phyloP scores from a whole-genome alignment of 257 asterid genomes.

The Solanum ahanhuiri region DNA sequence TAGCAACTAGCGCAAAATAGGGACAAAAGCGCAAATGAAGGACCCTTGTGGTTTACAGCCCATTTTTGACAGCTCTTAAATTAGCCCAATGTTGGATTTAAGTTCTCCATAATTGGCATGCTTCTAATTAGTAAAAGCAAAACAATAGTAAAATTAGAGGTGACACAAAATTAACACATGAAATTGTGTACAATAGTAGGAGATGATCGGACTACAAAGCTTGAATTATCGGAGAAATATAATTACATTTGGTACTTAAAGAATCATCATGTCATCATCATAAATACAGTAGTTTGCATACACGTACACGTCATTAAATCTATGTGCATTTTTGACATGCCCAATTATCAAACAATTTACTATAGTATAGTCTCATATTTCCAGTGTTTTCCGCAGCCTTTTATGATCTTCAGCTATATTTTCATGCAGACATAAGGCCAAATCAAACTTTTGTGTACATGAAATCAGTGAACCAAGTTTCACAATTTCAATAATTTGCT shows the following conservation, averaged over 20 bases:
- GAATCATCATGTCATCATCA: neutral
- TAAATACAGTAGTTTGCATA: neutral
- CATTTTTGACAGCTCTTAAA: neutral
- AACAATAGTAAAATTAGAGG: neutral
- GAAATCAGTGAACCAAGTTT: constrained; percentile 27
- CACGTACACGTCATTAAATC: neutral
- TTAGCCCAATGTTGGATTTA: neutral
- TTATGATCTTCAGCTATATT: neutral
- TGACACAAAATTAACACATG: neutral
- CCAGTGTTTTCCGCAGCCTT: neutral
- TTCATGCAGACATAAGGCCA: constrained; percentile 5
- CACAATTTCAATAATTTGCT: constrained; percentile 37
- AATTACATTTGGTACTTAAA: neutral
- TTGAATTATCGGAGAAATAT: neutral
- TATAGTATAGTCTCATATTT: neutral
- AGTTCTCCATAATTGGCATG: neutral
- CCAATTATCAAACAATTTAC: neutral
- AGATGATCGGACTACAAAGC: neutral
- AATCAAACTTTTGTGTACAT: constrained; percentile 21
- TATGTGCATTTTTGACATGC: neutral
- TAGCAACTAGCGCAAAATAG: neutral
- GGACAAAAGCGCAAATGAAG: neutral
- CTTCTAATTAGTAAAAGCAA: neutral
- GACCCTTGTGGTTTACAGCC: neutral
- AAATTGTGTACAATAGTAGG: neutral